Percentiles rank a stretch among this genome's conserved stretches.
Conservation (phyloP, 1,139 yeast species). For the Saccharomyces uvarum region DNA sequence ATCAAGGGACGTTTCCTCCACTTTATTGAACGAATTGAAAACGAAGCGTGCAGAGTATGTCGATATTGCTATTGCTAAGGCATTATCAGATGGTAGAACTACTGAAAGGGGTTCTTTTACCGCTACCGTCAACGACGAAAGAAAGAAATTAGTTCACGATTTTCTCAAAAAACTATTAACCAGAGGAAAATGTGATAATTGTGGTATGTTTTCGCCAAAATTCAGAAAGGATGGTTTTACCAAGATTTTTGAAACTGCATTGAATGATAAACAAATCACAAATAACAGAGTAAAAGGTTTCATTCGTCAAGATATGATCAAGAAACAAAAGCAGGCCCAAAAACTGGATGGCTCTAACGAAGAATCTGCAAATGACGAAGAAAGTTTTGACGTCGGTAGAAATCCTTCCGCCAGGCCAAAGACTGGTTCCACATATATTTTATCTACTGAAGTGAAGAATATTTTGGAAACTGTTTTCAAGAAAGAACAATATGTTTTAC, state of each 20-base stretch:
- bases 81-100: conserved; percentile 73
- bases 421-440: conserved; percentile 73
- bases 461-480: conserved; percentile 67
- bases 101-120: conserved; percentile 62
- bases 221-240: conserved; percentile 93
- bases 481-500: conserved; percentile 57
- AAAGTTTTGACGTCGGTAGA: conserved; percentile 29
- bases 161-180: conserved; percentile 65
- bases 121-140: conserved; percentile 79
- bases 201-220: conserved; percentile 90
- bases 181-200: conserved; percentile 87
- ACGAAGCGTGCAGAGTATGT: conserved; percentile 64
- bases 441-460: conserved; percentile 80
- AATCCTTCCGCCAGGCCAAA: conserved; percentile 45
- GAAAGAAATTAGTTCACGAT: conserved; percentile 67
- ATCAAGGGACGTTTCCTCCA: conserved; percentile 37
- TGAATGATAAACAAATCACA: conserved; percentile 70
- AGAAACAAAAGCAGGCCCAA: conserved; percentile 30
- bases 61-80: conserved; percentile 58
- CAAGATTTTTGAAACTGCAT: conserved; percentile 82
- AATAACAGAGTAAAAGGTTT: conserved; percentile 80
- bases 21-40: conserved; percentile 38
- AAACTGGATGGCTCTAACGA: conserved; percentile 19
- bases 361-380: conserved; percentile 27
- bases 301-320: conserved; percentile 63